Conservation (phyloP, 2,329 filamentous ascomycete genomes). For the Botrytis hyacinthi region DNA sequence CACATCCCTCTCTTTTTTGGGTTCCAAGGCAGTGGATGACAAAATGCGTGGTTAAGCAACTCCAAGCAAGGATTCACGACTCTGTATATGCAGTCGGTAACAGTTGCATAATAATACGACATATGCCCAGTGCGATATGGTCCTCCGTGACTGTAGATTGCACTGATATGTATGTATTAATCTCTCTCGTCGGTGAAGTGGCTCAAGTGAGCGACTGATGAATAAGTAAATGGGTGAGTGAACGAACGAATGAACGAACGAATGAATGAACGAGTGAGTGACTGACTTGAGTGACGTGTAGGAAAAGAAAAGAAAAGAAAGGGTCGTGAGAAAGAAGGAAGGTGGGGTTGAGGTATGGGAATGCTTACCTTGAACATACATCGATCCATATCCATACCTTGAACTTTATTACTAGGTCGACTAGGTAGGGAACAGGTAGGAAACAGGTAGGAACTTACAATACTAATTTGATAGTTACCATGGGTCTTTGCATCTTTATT, state of each 20-base stretch:
- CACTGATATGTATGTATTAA: background rate
- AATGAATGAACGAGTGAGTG: background rate
- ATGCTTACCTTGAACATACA: background rate
- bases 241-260: background rate
- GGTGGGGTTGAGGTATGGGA: background rate
- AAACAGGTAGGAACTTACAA: background rate
- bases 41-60: background rate
- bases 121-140: background rate
- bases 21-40: conserved; percentile 6
- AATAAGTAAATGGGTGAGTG: background rate
- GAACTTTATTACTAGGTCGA: background rate
- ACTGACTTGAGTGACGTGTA: background rate
- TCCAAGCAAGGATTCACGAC: conserved; percentile 3
- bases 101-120: background rate
- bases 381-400: background rate
- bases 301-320: background rate
- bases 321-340: background rate
- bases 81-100: conserved; percentile 2
- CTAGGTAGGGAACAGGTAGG: background rate
- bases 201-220: background rate
- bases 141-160: background rate
- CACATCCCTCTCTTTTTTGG: background rate
- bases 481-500: background rate
- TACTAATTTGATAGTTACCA: background rate
- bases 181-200: background rate